A percentile compares a stretch with the other conserved stretches of the same genome.
phyloP scores from a whole-genome alignment of 2,329 filamentous ascomycete genomes.

The Tricladium varicosporioides region DNA sequence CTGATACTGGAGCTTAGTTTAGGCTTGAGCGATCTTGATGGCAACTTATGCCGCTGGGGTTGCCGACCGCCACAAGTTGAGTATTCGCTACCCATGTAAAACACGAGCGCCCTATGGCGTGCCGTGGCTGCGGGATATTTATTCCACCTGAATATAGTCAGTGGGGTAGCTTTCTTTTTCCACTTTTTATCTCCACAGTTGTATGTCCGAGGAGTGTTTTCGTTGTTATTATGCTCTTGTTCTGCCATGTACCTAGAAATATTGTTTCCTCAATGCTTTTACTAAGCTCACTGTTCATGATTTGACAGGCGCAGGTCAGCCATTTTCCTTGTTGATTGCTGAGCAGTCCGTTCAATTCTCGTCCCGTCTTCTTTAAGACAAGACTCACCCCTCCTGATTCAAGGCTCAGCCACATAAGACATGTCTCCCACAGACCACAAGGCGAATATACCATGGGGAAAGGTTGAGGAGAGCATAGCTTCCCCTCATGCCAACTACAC shows the following conservation, averaged over 20 bases:
- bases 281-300: neutral
- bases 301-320: neutral
- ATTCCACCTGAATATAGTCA: neutral
- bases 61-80: neutral
- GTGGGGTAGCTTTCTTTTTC: neutral
- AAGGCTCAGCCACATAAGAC: neutral
- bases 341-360: neutral
- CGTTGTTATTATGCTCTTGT: neutral
- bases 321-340: neutral
- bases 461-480: neutral
- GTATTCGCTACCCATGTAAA: neutral
- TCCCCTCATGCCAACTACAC: neutral
- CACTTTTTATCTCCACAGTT: neutral
- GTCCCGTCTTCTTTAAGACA: neutral
- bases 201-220: neutral
- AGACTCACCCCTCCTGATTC: neutral
- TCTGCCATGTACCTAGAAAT: neutral
- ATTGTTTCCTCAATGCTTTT: neutral
- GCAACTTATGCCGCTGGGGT: neutral
- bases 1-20: neutral
- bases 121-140: neutral
- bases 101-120: neutral
- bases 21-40: neutral
- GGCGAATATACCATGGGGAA: neutral
- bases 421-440: neutral